Conservation (phyloP, 371 early-diverging fungal genomes). For the Rhizopus sp. region DNA sequence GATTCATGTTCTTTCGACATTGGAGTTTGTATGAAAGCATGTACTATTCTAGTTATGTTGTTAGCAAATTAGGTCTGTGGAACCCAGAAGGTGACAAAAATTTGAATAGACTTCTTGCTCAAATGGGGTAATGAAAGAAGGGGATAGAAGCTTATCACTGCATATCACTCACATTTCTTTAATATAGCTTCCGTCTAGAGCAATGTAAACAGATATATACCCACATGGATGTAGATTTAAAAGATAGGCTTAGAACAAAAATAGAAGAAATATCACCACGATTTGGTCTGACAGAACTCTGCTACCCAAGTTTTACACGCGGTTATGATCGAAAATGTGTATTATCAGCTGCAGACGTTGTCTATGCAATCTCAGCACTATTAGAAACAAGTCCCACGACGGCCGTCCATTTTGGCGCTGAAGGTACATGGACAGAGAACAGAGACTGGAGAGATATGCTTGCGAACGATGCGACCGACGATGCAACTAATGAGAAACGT, state of each 20-base stretch:
- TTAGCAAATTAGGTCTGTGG: conserved; percentile 85
- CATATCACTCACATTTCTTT: background rate
- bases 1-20: conserved; percentile 85
- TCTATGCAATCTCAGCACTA: conserved; percentile 76
- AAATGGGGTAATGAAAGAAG: conserved; percentile 70
- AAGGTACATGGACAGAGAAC: conserved; percentile 19
- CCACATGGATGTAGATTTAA: conserved; percentile 82
- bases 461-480: background rate
- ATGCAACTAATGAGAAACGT: conserved; percentile 21
- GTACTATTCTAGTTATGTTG: conserved; percentile 85
- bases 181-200: conserved; percentile 63
- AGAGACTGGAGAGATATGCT: conserved; percentile 24
- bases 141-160: background rate
- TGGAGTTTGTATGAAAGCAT: conserved; percentile 90
- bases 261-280: conserved; percentile 73
- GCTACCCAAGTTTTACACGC: conserved; percentile 81
- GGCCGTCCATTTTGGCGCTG: conserved; percentile 39
- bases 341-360: conserved; percentile 82
- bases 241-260: conserved; percentile 61
- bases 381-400: conserved; percentile 64
- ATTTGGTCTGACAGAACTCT: conserved; percentile 77
- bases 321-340: conserved; percentile 75
- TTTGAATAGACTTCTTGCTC: conserved; percentile 79
- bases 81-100: conserved; percentile 76
- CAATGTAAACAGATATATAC: conserved; percentile 73